Percentiles rank a stretch among this genome's conserved stretches.
Evolutionary conservation across 2,329 filamentous ascomycete genomes (phyloP).

Genomic region (Torrubiellomyces zombiae): DNA sequence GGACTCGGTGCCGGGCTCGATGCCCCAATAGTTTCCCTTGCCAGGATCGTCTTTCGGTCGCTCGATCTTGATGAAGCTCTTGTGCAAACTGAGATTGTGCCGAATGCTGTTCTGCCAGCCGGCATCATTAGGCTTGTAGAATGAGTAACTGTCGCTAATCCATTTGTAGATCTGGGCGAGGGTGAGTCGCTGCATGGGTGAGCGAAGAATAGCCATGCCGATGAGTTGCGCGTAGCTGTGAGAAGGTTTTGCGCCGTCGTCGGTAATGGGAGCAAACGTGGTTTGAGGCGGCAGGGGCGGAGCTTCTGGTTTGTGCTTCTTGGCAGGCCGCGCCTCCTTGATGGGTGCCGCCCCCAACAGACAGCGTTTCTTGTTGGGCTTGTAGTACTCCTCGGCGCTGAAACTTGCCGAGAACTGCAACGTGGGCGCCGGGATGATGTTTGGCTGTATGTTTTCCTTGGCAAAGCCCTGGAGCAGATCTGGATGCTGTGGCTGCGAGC

Average conservation of each 20-base stretch:
- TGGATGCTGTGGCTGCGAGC: conserved; percentile 33
- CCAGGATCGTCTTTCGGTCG: conserved; percentile 92
- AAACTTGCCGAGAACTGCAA: conserved; percentile 32
- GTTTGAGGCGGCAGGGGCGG: conserved; percentile 46
- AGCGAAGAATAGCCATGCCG: conserved; percentile 88
- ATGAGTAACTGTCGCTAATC: conserved; percentile 90
- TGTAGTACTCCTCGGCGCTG: conserved; percentile 35
- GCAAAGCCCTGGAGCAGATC: conserved; percentile 24
- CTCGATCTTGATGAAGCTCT: conserved; percentile 90
- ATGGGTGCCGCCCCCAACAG: conserved; percentile 59
- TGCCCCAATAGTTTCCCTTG: conserved; percentile 95
- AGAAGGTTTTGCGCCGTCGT: conserved; percentile 76
- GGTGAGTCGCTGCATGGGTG: conserved; percentile 68
- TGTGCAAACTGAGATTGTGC: conserved; percentile 93
- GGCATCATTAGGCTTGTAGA: conserved; percentile 68
- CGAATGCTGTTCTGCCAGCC: conserved; percentile 99
- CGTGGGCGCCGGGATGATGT: conserved; percentile 30
- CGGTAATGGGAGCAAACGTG: conserved; percentile 66
- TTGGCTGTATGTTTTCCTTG: conserved; percentile 41
- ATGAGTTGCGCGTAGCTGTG: conserved; percentile 93
- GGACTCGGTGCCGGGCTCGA: conserved; percentile 75
- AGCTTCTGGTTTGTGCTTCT: conserved; percentile 51
- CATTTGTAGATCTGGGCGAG: conserved; percentile 96
- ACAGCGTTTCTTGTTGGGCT: conserved; percentile 38
- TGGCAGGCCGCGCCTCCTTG: conserved; percentile 47